These are phyloP conservation scores for Trichoderma sp. DNA, from an alignment of 2,329 filamentous ascomycete genomes.

Conservation along the genomic window DNA sequence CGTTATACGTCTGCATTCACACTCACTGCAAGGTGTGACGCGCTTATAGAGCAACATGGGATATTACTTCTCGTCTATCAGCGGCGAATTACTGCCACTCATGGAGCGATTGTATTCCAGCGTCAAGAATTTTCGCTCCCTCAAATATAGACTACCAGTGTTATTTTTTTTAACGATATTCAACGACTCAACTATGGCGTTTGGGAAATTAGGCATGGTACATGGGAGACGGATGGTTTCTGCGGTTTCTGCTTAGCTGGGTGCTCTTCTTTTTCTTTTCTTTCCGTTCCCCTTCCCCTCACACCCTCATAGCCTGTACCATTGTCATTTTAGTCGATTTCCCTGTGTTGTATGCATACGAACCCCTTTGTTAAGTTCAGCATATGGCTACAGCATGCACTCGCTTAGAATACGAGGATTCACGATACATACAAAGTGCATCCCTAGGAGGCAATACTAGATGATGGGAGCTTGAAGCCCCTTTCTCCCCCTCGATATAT, in stretches of 20 bases:
- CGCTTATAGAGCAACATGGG: background rate
- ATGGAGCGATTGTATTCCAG: background rate
- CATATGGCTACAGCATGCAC: conserved; percentile 13
- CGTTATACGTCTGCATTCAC: background rate
- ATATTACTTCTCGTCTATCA: background rate
- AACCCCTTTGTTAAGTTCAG: background rate
- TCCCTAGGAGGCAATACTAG: background rate
- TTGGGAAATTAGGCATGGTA: background rate
- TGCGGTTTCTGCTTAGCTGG: background rate
- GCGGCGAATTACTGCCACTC: background rate
- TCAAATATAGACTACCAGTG: background rate
- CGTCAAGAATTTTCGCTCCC: background rate
- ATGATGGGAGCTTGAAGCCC: background rate
- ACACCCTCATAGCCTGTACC: background rate
- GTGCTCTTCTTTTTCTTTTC: background rate
- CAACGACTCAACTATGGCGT: conserved; percentile 13
- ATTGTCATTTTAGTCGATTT: background rate
- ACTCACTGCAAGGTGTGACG: background rate
- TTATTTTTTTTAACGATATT: conserved; percentile 11
- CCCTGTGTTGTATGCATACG: background rate
- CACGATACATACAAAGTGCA: background rate
- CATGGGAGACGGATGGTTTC: background rate
- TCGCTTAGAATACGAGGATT: conserved; percentile 7
- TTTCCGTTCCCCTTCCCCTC: background rate
- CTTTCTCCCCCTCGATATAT: background rate